These are phyloP conservation scores for Fusarium ramigenum DNA, from an alignment of 2,329 filamentous ascomycete genomes.

Conservation along the genomic window DNA sequence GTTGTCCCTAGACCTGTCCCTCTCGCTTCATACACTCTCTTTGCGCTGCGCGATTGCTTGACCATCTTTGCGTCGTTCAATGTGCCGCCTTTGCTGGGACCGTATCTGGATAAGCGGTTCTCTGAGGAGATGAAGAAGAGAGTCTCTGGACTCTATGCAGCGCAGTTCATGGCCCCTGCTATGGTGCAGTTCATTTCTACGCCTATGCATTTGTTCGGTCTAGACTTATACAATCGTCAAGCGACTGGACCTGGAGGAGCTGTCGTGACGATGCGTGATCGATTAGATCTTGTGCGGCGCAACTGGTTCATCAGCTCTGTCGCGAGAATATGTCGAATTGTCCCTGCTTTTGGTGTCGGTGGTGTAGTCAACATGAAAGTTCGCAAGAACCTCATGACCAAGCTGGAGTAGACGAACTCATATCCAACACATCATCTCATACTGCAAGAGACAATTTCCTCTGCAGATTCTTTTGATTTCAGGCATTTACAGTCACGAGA, in stretches of 20 bases:
- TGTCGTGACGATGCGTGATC: slow-evolving; percentile 60
- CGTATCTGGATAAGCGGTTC: slow-evolving; percentile 67
- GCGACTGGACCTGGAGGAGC: slow-evolving; percentile 39
- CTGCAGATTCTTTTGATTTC: neutral
- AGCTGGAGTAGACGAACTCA: slow-evolving; percentile 52
- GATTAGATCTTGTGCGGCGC: slow-evolving; percentile 72
- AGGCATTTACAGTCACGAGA: slow-evolving; percentile 18
- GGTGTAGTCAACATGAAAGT: slow-evolving; percentile 85
- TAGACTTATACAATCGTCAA: slow-evolving; percentile 86
- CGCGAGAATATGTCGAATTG: slow-evolving; percentile 83
- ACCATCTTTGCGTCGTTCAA: slow-evolving; percentile 96
- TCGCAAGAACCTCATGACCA: slow-evolving; percentile 72
- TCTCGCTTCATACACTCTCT: slow-evolving; percentile 77
- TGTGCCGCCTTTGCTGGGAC: slow-evolving; percentile 80
- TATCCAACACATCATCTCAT: neutral
- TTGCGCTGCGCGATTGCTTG: slow-evolving; percentile 83
- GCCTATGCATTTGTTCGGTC: slow-evolving; percentile 82
- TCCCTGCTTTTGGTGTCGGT: slow-evolving; percentile 89
- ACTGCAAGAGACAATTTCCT: neutral
- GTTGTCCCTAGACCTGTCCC: slow-evolving; percentile 67
- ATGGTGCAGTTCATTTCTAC: slow-evolving; percentile 82
- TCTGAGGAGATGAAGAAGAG: slow-evolving; percentile 56
- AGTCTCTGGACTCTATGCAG: slow-evolving; percentile 67
- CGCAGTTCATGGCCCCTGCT: slow-evolving; percentile 84
- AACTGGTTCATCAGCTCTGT: slow-evolving; percentile 80